Evolutionary conservation across 2,329 filamentous ascomycete genomes (phyloP), one percentile per base, ranked within the genome.

Genomic region (Colletotrichum sp.): DNA sequence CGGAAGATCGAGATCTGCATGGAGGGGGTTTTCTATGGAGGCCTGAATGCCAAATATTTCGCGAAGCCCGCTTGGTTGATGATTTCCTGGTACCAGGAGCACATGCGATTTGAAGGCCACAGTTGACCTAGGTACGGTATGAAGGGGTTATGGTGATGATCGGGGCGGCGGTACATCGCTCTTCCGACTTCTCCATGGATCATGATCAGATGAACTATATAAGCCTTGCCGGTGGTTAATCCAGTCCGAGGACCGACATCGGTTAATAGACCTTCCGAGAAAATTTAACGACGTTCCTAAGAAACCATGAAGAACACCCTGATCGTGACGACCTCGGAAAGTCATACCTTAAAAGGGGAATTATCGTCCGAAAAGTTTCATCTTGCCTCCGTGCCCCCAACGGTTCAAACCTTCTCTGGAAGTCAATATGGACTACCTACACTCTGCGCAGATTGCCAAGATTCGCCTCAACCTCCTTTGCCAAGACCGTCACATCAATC

Each of bases 101-200:
- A 48, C n/a, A 48, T 48, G 43, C 43, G 0, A 0, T 48, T 48
- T 48, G n/a, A 48, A 1, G 1, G 43, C n/a, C n/a, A 0, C 6
- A 48, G 10, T 4, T 48, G n/a, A 21, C 43, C 43, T 48, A 48
- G 43, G 43, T 8, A 48, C 13, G 15, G n/a, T 48, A 1, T 21
- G 2, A 21, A 6, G 2, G 2, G 5, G 0, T 48, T n/a, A 21
- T 13, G 10, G n/a, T 21, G 0, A 48, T 0, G n/a, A 21, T 21
- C 10, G n/a, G n/a, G 2, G 43, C 1, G n/a, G 1, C 2, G n/a
- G 18, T 48, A 1, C 10, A 5, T 52, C n/a, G 43, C n/a, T 52
- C 43, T 52, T 21, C 43, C n/a, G n/a, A 52, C n/a, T 7, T 52
- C 1, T 52, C 43, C n/a, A 21, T 52, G 10, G 43, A 2, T 21